Percentiles rank a stretch among this genome's conserved stretches.
phyloP scores from a whole-genome alignment of 768 basidiomycete genomes.

The Cystoderma amianthinum region DNA sequence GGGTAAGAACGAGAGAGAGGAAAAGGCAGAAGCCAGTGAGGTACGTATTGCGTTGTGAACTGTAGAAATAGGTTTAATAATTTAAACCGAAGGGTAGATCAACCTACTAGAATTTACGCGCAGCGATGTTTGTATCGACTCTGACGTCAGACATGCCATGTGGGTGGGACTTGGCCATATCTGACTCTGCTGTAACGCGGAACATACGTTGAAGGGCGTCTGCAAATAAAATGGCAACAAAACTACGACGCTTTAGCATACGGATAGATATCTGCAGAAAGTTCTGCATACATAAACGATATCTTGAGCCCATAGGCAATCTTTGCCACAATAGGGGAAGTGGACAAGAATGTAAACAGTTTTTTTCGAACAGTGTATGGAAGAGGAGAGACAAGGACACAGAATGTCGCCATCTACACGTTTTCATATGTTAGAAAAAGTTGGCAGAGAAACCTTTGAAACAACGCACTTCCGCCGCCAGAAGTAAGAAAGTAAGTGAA shows the following conservation, averaged over 20 bases:
- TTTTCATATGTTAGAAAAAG: not conserved
- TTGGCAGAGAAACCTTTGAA: not conserved
- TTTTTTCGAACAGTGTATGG: slow-evolving; percentile 68
- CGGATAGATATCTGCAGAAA: slow-evolving; percentile 5
- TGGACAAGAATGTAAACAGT: slow-evolving; percentile 67
- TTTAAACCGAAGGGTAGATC: not conserved
- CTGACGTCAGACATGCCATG: slow-evolving; percentile 53
- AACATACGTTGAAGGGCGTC: slow-evolving; percentile 95
- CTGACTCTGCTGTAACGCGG: slow-evolving; percentile 66
- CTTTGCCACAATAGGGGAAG: slow-evolving; percentile 69
- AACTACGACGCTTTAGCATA: too few relatives aligned
- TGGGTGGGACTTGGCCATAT: slow-evolving; percentile 53
- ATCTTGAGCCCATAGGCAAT: slow-evolving; percentile 90
- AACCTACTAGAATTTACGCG: slow-evolving; percentile 88
- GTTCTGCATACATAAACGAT: slow-evolving; percentile 85
- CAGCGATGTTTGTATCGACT: slow-evolving; percentile 83
- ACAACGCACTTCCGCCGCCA: slow-evolving; percentile 58
- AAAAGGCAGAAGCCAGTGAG: slow-evolving; percentile 92
- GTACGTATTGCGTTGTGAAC: slow-evolving; percentile 87
- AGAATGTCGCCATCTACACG: slow-evolving; percentile 73
- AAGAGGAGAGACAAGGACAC: slow-evolving; percentile 77
- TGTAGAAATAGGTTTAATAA: slow-evolving; percentile 16
- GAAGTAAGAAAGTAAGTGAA: slow-evolving; percentile 71
- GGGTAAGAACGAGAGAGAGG: slow-evolving; percentile 90
- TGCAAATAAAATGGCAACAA: slow-evolving; percentile 80